phyloP scores from a whole-genome alignment of 257 asterid species.

The Fraxinus quadrangulata region DNA sequence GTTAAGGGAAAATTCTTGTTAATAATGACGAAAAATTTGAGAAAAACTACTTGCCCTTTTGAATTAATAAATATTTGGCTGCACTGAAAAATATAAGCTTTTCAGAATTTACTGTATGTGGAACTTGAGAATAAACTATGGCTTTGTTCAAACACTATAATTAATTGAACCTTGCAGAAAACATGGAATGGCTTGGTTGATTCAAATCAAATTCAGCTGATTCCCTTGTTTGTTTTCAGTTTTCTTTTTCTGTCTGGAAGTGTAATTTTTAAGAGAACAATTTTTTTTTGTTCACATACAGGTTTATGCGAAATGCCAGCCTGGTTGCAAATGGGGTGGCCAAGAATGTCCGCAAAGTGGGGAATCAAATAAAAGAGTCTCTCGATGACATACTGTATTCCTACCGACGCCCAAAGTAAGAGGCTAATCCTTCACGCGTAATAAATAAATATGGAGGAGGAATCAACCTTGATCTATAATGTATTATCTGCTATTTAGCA shows the following conservation, averaged over 20 bases:
- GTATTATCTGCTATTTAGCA: too few species aligned
- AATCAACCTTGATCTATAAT: slow-evolving; percentile 6
- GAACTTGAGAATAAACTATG: not conserved
- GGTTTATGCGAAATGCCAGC: slow-evolving; percentile 73
- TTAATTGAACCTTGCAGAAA: not conserved
- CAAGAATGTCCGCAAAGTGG: slow-evolving; percentile 67
- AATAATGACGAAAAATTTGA: too few species aligned
- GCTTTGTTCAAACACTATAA: not conserved
- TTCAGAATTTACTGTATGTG: too few species aligned
- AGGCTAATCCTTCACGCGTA: slow-evolving; percentile 9
- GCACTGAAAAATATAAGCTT: not conserved
- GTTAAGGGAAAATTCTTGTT: not conserved
- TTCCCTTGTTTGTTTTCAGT: not conserved
- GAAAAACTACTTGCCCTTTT: not conserved
- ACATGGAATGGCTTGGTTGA: not conserved
- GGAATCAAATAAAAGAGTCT: slow-evolving; percentile 66
- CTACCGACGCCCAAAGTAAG: slow-evolving; percentile 66
- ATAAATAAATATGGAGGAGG: slow-evolving; percentile 27
- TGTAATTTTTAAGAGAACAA: not conserved
- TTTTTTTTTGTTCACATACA: slow-evolving; percentile 25
- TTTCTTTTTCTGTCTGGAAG: not conserved
- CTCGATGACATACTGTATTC: slow-evolving; percentile 65
- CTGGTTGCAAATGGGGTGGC: slow-evolving; percentile 82
- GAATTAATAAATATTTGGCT: not conserved
- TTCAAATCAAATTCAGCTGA: not conserved